These are phyloP conservation scores for Moricandia arvensis DNA, from an alignment of 345 rosid genomes.

Conservation along the genomic window DNA sequence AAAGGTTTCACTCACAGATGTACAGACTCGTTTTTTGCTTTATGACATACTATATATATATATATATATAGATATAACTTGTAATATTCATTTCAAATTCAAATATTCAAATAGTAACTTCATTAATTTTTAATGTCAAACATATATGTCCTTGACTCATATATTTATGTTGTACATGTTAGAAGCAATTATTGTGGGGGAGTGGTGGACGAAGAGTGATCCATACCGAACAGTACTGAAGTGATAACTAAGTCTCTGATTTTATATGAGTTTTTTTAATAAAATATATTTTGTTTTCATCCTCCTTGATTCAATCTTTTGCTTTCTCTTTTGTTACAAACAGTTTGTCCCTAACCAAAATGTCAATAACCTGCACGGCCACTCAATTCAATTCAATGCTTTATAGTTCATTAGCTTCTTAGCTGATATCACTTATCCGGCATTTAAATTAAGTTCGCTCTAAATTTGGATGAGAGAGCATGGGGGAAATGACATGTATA, in stretches of 20 bases:
- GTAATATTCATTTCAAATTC: neutral
- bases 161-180: conserved; percentile 23
- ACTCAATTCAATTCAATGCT: neutral
- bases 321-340: neutral
- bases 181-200: conserved; percentile 15
- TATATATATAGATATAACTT: neutral
- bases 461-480: neutral
- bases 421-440: conserved; percentile 1
- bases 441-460: neutral
- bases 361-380: conserved; percentile 13
- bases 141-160: neutral
- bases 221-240: conserved; percentile 37
- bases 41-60: neutral
- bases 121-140: neutral
- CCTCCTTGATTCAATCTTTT: conserved; percentile 11
- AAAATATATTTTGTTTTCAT: conserved; percentile 14
- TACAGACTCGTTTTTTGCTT: neutral
- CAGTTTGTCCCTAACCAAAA: conserved; percentile 26
- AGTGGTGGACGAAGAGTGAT: conserved; percentile 29
- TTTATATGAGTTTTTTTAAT: neutral
- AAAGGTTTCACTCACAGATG: neutral
- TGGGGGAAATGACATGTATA: neutral
- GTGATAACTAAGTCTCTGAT: conserved; percentile 10
- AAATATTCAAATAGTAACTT: conserved; percentile 5
- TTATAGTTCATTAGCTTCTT: neutral